Base-by-base conservation (phyloP, 495 filamentous ascomycete genomes). In the Paragyromitra xinjiangensis region DNA sequence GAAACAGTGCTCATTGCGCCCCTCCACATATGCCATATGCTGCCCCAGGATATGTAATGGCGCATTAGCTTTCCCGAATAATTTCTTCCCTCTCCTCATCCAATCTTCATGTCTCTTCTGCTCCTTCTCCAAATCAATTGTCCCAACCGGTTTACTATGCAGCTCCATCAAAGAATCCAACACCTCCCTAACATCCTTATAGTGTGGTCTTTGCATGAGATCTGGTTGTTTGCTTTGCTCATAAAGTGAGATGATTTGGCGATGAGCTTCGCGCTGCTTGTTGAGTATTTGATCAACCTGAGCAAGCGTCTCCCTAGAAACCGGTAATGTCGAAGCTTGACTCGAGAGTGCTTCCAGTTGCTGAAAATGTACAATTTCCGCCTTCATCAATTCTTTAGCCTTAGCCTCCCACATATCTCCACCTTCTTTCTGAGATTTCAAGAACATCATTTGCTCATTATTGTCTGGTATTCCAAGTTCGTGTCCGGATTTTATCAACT, bases 51-150 rank as follows among this genome's bases (percentile, higher is more conserved):
- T 99, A 81, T 98, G 95, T 39, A 99, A 84, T 11, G 95, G 95
- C 3, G 95, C 95, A 83, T 99, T 99, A 2, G 96, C 94, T 84
- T 99, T 99, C 48, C 96, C 96, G 79, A 99, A 99, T 0, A 99
- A 85, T 84, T 98, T 98, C 85, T 99, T 99, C 39, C 95, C 95
- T 79, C 94, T 93, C 53, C 95, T 87, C 95, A 99, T 99, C 95
- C 95, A 99, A 83, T 99, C 96, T 80, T 98, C 95, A 78, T 99
- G 95, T 12, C 93, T 91, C 82, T 94, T 97, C 83, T 97, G 93
- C 82, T 98, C 93, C 78, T 93, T 93, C 81, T 99, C 95, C 26
- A 99, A 87, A 83, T 99, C 95, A 58, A 96, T 87, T 0, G 95
- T 96, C 4, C 95, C 95, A 37, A 87, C 87, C 0, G 95, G 95